Conservation (phyloP, 345 rosid genomes). For the Rhizophora apiculata region DNA sequence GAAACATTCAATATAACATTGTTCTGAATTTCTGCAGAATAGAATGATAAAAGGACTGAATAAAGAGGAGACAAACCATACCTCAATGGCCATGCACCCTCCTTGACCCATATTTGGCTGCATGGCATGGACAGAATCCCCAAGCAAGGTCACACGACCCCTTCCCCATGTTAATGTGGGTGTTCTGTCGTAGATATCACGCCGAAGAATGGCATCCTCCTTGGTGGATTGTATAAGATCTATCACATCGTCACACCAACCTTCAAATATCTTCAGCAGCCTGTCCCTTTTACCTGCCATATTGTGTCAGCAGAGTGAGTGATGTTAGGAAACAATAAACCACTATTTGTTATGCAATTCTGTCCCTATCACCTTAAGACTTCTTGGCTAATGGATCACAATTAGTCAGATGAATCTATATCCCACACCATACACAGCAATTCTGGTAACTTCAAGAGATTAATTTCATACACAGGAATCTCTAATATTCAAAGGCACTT, state of each 20-base stretch:
- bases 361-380: background rate
- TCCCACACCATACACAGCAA: background rate
- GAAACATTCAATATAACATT: background rate
- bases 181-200: slow-evolving; percentile 77
- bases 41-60: background rate
- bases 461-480: background rate
- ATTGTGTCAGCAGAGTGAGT: slow-evolving; percentile 3
- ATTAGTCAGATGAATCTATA: background rate
- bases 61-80: slow-evolving; percentile 25
- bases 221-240: slow-evolving; percentile 73
- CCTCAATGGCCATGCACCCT: slow-evolving; percentile 99
- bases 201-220: slow-evolving; percentile 76
- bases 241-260: slow-evolving; percentile 87
- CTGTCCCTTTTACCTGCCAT: slow-evolving; percentile 72
- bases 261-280: slow-evolving; percentile 75
- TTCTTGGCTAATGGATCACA: background rate
- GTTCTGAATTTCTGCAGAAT: background rate
- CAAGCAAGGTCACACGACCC: slow-evolving; percentile 88
- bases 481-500: background rate
- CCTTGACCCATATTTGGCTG: slow-evolving; percentile 98
- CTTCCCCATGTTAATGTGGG: slow-evolving; percentile 81
- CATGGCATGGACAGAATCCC: slow-evolving; percentile 95
- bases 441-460: background rate
- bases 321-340: background rate
- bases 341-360: background rate